Conservation (phyloP, 257 asterid genomes). For the Solanum tarijense region DNA sequence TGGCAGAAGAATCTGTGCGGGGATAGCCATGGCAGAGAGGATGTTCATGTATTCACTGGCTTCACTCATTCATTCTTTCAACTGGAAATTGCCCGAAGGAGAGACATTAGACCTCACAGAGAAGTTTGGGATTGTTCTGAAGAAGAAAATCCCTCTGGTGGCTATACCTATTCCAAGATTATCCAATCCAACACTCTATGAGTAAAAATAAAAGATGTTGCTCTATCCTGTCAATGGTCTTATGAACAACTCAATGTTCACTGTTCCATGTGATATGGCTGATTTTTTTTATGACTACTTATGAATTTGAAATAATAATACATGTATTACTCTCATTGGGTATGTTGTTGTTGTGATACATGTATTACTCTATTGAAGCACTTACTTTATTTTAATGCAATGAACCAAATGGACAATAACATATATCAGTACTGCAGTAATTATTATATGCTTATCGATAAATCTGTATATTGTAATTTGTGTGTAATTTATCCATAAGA, state of each 20-base stretch:
- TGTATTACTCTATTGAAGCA: background rate
- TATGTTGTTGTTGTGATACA: too few species aligned
- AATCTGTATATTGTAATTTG: background rate
- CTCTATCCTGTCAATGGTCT: background rate
- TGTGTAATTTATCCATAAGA: background rate
- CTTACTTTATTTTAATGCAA: background rate
- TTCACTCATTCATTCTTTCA: constrained; percentile 46
- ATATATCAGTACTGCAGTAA: too few species aligned
- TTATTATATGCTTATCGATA: background rate
- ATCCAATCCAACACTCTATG: constrained; percentile 21
- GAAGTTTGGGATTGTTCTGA: constrained; percentile 59
- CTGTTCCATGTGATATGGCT: background rate
- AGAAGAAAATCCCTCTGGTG: constrained; percentile 41
- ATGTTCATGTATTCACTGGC: constrained; percentile 49
- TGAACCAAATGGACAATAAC: background rate
- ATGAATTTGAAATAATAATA: background rate
- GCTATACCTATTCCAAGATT: constrained; percentile 49
- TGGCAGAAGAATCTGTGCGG: constrained; percentile 61
- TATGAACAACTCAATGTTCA: background rate
- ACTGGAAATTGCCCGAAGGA: constrained; percentile 36
- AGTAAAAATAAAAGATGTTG: constrained; percentile 5
- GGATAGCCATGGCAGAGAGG: constrained; percentile 56
- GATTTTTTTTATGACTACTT: background rate
- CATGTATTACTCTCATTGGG: background rate
- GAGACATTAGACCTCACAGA: constrained; percentile 32